Base-by-base conservation (phyloP, 2,329 filamentous ascomycete genomes). In the Leptodontidium sp. region DNA sequence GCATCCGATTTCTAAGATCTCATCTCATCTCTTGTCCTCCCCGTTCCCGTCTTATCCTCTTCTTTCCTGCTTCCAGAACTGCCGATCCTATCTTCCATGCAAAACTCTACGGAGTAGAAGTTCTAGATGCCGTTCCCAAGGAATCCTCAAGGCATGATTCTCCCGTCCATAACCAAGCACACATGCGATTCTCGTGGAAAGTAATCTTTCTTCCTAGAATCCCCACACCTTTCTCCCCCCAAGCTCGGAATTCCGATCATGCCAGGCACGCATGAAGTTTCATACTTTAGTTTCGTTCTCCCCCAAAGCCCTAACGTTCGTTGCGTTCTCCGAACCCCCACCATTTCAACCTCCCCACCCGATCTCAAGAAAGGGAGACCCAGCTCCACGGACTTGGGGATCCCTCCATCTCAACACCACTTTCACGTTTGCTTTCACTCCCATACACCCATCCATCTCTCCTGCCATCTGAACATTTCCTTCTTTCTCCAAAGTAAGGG, bases 381-480 rank as follows among this genome's bases (percentile, higher is more conserved):
- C 55, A 59, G 35, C 38, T 43, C 35, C 35, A 35, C 35, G 55
- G 55, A 43, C 55, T 24, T 43, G 55, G 55, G 55, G 12, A 59
- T 59, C 55, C 55, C 35, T 59, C 35, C 55, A 43, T 40, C n/a
- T 43, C n/a, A 59, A 11, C 11, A 14, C 53, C 17, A 38, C 38
- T 4, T 38, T 8, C n/a, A n/a, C 4, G 17, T 26, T 9, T n/a
- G 8, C 15, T 50, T 32, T 53, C 24, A 53, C 50, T 53, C n/a
- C 35, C 35, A 59, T 9, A n/a, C 35, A 43, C n/a, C 12, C 35
- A 43, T 59, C 17, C 35, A 43, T 43, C 8, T 5, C 21, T 59
- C n/a, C 55, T 59, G 55, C 38, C 55, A 59, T 59, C 55, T 9
- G 55, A 59, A 59, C 35, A 24, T 38, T 59, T 43, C 55, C 21